Evolutionary conservation across 768 basidiomycete genomes (phyloP), one percentile per base, ranked within the genome.

Genomic region (Brasilioporus rufonigricans): DNA sequence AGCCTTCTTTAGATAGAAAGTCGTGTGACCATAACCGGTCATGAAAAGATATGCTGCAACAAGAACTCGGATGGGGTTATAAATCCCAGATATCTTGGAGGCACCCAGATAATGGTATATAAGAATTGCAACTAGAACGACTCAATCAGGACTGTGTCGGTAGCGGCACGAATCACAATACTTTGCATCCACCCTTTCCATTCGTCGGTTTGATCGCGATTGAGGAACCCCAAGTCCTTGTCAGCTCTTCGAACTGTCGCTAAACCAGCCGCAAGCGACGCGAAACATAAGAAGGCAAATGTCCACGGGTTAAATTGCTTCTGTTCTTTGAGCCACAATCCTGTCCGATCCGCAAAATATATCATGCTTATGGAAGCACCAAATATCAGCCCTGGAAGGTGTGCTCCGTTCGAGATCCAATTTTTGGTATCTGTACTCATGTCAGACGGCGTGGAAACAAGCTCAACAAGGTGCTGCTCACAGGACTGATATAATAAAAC

Each of bases 121-220:
- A n/a, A 97, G 80, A 60, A 97, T 92, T 18, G 80, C 84, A 62
- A 94, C 92, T 94, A 44, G 13, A 46, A 44, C 14, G 12, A 56
- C 44, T 50, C 44, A 53, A n/a, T 55, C 35, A 51, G 45, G 36
- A 6, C 19, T 27, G 21, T 18, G 26, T 45, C 47, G 32, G 12
- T n/a, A 38, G 6, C 45, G 24, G 45, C 47, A 29, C 40, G 33
- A 41, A 48, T 26, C 19, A 7, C 70, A 87, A 52, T 64, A 92
- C 92, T 78, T 76, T 97, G 93, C 93, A 97, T 97, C 93, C 93
- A 97, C 4, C 93, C 93, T 71, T 96, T 96, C 93, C 93, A 97
- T 72, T 97, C 93, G 61, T 97, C 92, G 1, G 93, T 96, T 70
- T 96, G 92, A 47, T 94, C 91, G 53, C 93, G 80, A 64, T 93